phyloP scores from a whole-genome alignment of 257 asterid genomes.

The Gentiana dahurica region DNA sequence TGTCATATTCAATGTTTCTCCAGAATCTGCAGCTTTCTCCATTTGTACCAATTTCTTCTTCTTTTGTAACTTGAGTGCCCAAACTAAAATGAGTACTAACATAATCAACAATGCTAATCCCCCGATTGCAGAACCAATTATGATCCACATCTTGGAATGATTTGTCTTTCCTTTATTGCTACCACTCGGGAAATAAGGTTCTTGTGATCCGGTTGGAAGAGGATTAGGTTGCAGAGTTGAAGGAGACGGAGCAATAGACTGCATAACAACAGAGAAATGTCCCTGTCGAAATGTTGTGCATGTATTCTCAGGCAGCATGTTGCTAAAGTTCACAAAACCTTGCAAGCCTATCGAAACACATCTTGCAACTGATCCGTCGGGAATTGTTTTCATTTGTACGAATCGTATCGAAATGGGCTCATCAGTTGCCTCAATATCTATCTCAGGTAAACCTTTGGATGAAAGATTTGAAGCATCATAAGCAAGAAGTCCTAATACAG shows the following conservation, averaged over 20 bases:
- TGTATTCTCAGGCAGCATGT: slow-evolving; percentile 24
- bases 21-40: slow-evolving; percentile 71
- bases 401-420: slow-evolving; percentile 53
- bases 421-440: slow-evolving; percentile 27
- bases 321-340: slow-evolving; percentile 38
- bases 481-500: slow-evolving; percentile 56
- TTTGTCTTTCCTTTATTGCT: slow-evolving; percentile 11
- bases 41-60: slow-evolving; percentile 45
- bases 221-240: slow-evolving; percentile 16
- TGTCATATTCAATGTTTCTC: slow-evolving; percentile 33
- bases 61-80: slow-evolving; percentile 29
- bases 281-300: slow-evolving; percentile 56
- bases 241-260: slow-evolving; percentile 33
- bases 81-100: slow-evolving; percentile 26
- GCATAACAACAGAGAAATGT: slow-evolving; percentile 57
- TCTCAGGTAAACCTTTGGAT: slow-evolving; percentile 34
- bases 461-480: slow-evolving; percentile 46
- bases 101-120: slow-evolving; percentile 34
- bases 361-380: slow-evolving; percentile 32
- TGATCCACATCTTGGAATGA: slow-evolving; percentile 29
- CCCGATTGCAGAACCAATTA: slow-evolving; percentile 42
- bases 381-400: slow-evolving; percentile 19
- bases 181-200: not conserved
- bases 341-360: slow-evolving; percentile 41
- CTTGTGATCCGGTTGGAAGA: slow-evolving; percentile 9